Percentiles rank a stretch among this genome's conserved stretches.
phyloP scores from a whole-genome alignment of 352 stramenopile species.

The Pythium myriotylum region DNA sequence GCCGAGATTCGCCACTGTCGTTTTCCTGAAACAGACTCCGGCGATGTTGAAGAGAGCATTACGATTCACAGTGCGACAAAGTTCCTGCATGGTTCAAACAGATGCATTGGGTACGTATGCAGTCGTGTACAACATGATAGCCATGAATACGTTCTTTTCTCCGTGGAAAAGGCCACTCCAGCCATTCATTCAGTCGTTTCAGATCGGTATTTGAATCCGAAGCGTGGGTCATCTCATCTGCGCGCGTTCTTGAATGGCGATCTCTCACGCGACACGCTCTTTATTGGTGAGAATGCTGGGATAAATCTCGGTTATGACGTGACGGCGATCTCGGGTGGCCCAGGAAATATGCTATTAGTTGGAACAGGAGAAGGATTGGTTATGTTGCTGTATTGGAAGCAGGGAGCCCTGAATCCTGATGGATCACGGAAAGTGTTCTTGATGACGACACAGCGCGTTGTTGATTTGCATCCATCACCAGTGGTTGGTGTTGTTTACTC shows the following conservation, averaged over 20 bases:
- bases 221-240: slow-evolving; percentile 11
- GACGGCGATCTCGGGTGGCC: slow-evolving; percentile 44
- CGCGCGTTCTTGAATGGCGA: slow-evolving; percentile 63
- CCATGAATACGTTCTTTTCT: slow-evolving; percentile 63
- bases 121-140: slow-evolving; percentile 29
- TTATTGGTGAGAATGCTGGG: not conserved
- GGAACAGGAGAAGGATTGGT: slow-evolving; percentile 48
- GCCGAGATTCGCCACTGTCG: slow-evolving; percentile 40
- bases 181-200: not conserved
- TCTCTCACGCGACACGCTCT: slow-evolving; percentile 42
- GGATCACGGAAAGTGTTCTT: slow-evolving; percentile 20
- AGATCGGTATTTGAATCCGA: not conserved
- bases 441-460: slow-evolving; percentile 31
- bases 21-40: slow-evolving; percentile 32
- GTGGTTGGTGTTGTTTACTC: slow-evolving; percentile 49
- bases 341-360: slow-evolving; percentile 40
- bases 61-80: slow-evolving; percentile 15
- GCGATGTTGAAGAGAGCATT: slow-evolving; percentile 42
- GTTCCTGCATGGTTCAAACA: not conserved
- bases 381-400: slow-evolving; percentile 52
- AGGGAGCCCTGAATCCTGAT: slow-evolving; percentile 23
- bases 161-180: slow-evolving; percentile 37
- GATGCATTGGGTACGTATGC: slow-evolving; percentile 7
- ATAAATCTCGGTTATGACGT: slow-evolving; percentile 35
- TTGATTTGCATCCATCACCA: slow-evolving; percentile 53